Percentiles rank a stretch among this genome's conserved stretches.
These are phyloP conservation scores for Apiospora kogelbergensis DNA, from an alignment of 2,329 filamentous ascomycete species.

Conservation along the genomic window DNA sequence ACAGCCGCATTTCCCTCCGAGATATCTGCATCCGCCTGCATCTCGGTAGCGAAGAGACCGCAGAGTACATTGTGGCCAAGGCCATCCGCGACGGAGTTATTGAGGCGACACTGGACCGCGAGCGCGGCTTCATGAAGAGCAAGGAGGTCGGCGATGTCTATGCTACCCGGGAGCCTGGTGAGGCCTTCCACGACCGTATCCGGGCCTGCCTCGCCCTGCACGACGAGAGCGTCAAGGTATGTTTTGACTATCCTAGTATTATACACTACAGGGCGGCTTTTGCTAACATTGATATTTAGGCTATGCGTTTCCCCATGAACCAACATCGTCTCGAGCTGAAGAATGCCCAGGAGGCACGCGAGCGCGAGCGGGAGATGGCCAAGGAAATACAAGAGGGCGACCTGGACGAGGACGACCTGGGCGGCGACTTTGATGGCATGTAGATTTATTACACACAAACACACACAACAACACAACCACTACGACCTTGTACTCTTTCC, in stretches of 20 bases:
- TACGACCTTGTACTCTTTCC: conserved; percentile 1
- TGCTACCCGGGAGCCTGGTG: conserved; percentile 89
- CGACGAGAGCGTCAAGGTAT: conserved; percentile 96
- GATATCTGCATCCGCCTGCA: conserved; percentile 97
- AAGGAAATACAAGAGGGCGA: conserved; percentile 99
- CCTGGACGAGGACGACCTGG: conserved; percentile 93
- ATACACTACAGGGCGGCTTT: neutral
- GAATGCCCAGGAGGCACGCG: conserved; percentile 96
- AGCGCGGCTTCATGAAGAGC: conserved; percentile 97
- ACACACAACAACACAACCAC: neutral
- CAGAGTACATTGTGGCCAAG: conserved; percentile 98
- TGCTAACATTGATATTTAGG: conserved; percentile 50
- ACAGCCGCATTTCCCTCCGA: conserved; percentile 93
- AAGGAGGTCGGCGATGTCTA: conserved; percentile 96
- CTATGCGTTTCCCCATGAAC: conserved; percentile 99
- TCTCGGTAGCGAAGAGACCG: conserved; percentile 92
- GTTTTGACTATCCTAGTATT: conserved; percentile 20
- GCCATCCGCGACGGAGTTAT: conserved; percentile 97
- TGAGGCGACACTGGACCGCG: conserved; percentile 89
- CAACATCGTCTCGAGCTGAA: conserved; percentile 96
- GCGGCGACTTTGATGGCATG: conserved; percentile 94
- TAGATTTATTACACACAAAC: conserved; percentile 43
- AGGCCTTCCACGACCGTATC: conserved; percentile 97
- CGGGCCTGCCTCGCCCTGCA: conserved; percentile 86
- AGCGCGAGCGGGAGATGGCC: conserved; percentile 92